phyloP scores from a whole-genome alignment of 1,284 basidiomycete genomes.

The Coriolopsis trogii region DNA sequence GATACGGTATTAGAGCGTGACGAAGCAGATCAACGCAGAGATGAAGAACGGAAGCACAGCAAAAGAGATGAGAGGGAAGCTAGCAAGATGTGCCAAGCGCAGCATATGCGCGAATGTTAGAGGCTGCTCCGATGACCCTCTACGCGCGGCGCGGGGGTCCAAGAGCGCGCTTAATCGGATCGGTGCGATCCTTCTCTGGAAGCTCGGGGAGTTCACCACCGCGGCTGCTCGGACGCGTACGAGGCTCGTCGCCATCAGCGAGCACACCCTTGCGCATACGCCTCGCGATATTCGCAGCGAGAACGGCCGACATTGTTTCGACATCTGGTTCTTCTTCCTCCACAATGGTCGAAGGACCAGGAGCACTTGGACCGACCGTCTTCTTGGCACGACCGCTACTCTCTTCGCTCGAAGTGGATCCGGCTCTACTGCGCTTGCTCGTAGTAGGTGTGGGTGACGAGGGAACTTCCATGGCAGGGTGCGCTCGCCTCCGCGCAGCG shows the following conservation, averaged over 20 bases:
- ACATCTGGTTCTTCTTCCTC: constrained; percentile 14
- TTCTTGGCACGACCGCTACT: not conserved
- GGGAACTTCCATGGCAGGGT: constrained; percentile 1
- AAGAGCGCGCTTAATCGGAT: constrained; percentile 29
- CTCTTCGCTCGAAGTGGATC: constrained; percentile 28
- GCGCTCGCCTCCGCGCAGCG: constrained; percentile 16
- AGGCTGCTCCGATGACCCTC: not conserved
- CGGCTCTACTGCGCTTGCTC: constrained; percentile 11
- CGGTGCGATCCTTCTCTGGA: constrained; percentile 31
- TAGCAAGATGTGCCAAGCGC: not conserved
- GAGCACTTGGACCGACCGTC: not conserved
- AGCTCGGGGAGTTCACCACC: constrained; percentile 16
- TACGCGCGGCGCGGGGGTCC: constrained; percentile 20
- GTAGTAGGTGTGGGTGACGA: constrained; percentile 11
- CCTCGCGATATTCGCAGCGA: constrained; percentile 22
- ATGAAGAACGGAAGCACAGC: not conserved
- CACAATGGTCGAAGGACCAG: constrained; percentile 3
- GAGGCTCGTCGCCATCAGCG: constrained; percentile 15
- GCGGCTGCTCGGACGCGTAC: constrained; percentile 23
- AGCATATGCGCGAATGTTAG: not conserved
- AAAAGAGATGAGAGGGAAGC: not conserved
- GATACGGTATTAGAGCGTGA: constrained; percentile 4
- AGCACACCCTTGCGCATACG: constrained; percentile 22
- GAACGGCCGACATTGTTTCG: constrained; percentile 22
- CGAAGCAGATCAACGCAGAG: not conserved